A percentile compares a stretch with the other conserved stretches of the same genome.
phyloP scores from a whole-genome alignment of 2,329 filamentous ascomycete species.

The Aspergillus intermedius region DNA sequence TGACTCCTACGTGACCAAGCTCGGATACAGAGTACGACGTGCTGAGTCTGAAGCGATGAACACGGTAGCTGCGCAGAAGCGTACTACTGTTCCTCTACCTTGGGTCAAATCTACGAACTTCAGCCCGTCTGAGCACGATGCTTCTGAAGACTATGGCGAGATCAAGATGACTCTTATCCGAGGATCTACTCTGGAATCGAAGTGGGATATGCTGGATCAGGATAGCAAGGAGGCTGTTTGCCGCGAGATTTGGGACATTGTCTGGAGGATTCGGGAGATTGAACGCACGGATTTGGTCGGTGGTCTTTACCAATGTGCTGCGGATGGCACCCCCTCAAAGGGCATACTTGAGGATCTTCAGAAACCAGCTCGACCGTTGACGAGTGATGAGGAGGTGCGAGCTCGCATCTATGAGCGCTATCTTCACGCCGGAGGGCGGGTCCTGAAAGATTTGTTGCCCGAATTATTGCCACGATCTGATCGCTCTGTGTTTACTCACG shows the following conservation, averaged over 20 bases:
- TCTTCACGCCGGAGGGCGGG: constrained; percentile 14
- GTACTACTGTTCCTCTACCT: constrained; percentile 14
- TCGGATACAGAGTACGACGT: constrained; percentile 9
- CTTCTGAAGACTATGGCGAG: not conserved
- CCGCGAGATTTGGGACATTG: constrained; percentile 13
- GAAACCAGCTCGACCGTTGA: constrained; percentile 13
- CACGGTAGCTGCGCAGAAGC: constrained; percentile 8
- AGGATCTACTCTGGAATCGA: constrained; percentile 10
- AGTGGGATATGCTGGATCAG: constrained; percentile 13
- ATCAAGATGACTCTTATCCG: constrained; percentile 14
- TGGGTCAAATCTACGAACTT: constrained; percentile 10
- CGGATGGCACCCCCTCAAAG: constrained; percentile 17
- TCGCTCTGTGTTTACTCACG: constrained; percentile 27
- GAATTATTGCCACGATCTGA: constrained; percentile 19
- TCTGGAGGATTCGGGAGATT: constrained; percentile 15
- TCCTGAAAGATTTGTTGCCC: constrained; percentile 13
- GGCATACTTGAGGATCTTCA: constrained; percentile 17
- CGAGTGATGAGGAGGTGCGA: constrained; percentile 14
- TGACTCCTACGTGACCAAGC: constrained; percentile 14
- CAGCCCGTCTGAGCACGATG: not conserved
- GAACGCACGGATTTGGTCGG: constrained; percentile 10
- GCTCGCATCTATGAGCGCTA: constrained; percentile 21
- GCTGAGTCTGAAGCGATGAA: constrained; percentile 17
- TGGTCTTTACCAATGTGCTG: constrained; percentile 16
- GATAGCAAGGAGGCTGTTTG: constrained; percentile 17